A percentile compares a stretch with the other conserved stretches of the same genome.
Evolutionary conservation across 2,329 filamentous ascomycete species (phyloP).

Genomic region (Paracorniculantispora psalliotae): DNA sequence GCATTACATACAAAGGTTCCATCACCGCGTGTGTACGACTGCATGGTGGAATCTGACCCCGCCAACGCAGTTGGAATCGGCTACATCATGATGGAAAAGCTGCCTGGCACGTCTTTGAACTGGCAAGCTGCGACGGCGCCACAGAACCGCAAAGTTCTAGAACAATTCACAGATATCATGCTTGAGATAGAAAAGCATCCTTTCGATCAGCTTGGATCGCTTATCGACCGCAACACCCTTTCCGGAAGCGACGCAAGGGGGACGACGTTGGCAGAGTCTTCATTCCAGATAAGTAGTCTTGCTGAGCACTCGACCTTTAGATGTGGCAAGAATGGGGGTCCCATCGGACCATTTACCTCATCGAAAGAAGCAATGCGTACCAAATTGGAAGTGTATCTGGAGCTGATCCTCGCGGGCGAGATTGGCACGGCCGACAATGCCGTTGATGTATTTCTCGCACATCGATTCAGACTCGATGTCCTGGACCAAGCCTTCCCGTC

Average conservation of each 20-base stretch:
- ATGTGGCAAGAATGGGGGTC: too few relatives aligned
- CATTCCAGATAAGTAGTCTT: too few relatives aligned
- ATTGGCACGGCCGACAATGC: slow-evolving; percentile 16
- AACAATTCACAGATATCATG: too few relatives aligned
- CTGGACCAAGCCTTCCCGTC: background rate
- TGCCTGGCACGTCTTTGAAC: too few relatives aligned
- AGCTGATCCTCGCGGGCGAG: slow-evolving; percentile 23
- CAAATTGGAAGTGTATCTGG: slow-evolving; percentile 19
- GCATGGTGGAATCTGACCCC: slow-evolving; percentile 25
- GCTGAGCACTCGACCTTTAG: too few relatives aligned
- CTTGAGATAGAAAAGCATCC: too few relatives aligned
- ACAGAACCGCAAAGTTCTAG: too few relatives aligned
- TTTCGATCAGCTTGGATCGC: too few relatives aligned
- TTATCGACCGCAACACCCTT: too few relatives aligned
- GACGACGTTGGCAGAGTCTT: too few relatives aligned
- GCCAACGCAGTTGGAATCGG: slow-evolving; percentile 29
- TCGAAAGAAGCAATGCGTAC: slow-evolving; percentile 18
- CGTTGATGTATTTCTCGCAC: slow-evolving; percentile 19
- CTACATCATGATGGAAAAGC: slow-evolving; percentile 39
- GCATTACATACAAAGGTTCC: slow-evolving; percentile 24
- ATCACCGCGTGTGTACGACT: slow-evolving; percentile 30
- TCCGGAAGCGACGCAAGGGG: too few relatives aligned
- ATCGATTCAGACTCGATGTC: slow-evolving; percentile 6
- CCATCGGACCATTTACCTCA: slow-evolving; percentile 22
- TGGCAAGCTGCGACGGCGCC: too few relatives aligned